phyloP scores from a whole-genome alignment of 2,329 filamentous ascomycete species.

The Alternaria gaisen region DNA sequence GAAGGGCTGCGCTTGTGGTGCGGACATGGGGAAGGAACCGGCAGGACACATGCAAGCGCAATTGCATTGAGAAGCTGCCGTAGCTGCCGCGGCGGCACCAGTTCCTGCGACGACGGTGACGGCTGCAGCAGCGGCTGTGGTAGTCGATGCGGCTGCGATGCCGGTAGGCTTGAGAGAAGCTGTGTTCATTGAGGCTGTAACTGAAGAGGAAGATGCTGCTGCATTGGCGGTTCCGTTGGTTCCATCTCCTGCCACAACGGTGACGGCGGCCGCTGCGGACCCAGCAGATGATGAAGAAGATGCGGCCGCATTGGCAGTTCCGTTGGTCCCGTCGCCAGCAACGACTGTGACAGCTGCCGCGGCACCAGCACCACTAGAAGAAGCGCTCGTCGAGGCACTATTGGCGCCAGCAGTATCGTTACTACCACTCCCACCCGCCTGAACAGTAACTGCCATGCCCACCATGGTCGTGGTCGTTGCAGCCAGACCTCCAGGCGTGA shows the following conservation, averaged over 20 bases:
- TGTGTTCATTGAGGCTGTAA: constrained; percentile 18
- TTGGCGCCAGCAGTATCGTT: constrained; percentile 10
- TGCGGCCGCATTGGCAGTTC: constrained; percentile 24
- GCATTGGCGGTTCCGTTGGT: constrained; percentile 19
- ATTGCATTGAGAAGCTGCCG: constrained; percentile 33
- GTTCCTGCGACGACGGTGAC: constrained; percentile 38
- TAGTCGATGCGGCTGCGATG: constrained; percentile 23
- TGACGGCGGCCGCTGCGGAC: constrained; percentile 14
- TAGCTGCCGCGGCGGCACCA: constrained; percentile 6
- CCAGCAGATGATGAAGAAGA: constrained; percentile 13
- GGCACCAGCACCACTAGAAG: constrained; percentile 4
- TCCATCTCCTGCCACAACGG: constrained; percentile 29
- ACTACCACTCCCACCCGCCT: constrained; percentile 18
- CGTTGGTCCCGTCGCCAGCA: constrained; percentile 24
- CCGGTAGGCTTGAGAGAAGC: constrained; percentile 19
- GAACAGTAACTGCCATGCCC: constrained; percentile 29
- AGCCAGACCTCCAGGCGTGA: constrained; percentile 32
- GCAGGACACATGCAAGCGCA: constrained; percentile 45
- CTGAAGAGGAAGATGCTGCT: constrained; percentile 22
- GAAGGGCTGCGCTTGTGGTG: constrained; percentile 39
- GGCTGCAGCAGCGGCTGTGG: constrained; percentile 14
- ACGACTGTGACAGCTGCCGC: constrained; percentile 28
- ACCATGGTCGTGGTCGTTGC: constrained; percentile 30
- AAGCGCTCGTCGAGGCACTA: background rate
- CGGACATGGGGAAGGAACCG: constrained; percentile 42